These are phyloP conservation scores for Pythium brachiatum DNA, from an alignment of 352 stramenopile genomes.

Conservation along the genomic window DNA sequence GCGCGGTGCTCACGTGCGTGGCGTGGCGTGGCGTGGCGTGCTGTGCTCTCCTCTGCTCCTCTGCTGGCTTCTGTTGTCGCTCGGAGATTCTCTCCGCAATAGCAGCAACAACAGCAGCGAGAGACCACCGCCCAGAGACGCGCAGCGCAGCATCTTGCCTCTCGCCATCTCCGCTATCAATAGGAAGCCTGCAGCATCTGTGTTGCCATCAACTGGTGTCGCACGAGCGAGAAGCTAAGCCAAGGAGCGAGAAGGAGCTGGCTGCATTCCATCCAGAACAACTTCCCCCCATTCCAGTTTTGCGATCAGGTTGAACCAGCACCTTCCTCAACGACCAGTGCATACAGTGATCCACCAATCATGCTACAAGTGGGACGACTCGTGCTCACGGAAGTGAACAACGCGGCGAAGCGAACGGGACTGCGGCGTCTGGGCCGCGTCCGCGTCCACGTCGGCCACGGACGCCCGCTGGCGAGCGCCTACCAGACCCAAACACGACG, in stretches of 20 bases:
- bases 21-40: too few relatives aligned
- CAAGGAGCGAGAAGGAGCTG: background rate
- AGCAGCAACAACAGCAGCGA: background rate
- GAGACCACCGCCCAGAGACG: too few relatives aligned
- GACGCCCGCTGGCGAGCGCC: conserved; percentile 21
- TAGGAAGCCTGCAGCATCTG: conserved; percentile 16
- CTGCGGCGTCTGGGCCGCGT: conserved; percentile 17
- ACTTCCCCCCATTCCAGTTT: conserved; percentile 1
- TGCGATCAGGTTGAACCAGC: background rate
- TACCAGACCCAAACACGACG: conserved; percentile 36
- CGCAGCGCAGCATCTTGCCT: background rate
- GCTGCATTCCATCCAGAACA: background rate
- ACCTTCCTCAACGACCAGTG: too few relatives aligned
- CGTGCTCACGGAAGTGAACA: conserved; percentile 12
- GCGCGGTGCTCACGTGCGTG: conserved; percentile 11
- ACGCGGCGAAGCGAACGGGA: conserved; percentile 6
- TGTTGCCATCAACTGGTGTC: conserved; percentile 3
- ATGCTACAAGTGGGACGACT: conserved; percentile 14
- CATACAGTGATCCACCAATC: background rate
- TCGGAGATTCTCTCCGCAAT: background rate
- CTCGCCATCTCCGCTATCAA: conserved; percentile 15
- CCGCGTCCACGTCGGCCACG: conserved; percentile 5
- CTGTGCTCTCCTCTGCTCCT: background rate
- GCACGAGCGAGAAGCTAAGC: background rate
- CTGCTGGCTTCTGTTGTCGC: background rate